phyloP scores from a whole-genome alignment of 441 rosid genomes.

The Bruguiera hainesii region DNA sequence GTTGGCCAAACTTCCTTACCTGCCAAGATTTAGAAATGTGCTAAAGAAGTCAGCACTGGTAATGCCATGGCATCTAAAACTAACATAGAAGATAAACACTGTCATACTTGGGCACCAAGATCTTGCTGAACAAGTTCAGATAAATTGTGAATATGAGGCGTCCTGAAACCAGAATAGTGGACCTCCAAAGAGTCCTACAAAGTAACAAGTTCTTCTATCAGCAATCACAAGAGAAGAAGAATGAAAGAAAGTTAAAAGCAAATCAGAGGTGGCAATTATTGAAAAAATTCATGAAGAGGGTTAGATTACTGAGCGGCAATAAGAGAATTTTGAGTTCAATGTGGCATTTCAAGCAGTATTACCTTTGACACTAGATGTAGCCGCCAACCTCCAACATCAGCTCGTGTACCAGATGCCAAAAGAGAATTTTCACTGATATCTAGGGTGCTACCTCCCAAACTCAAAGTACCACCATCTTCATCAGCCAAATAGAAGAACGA shows the following conservation, averaged over 20 bases:
- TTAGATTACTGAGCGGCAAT: neutral
- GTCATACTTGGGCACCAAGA: conserved; percentile 72
- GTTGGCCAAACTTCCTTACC: conserved; percentile 57
- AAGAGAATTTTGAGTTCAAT: conserved; percentile 6
- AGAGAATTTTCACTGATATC: conserved; percentile 51
- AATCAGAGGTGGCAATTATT: neutral
- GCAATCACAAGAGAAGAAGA: conserved; percentile 18
- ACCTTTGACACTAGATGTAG: conserved; percentile 80
- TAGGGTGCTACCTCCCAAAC: conserved; percentile 41
- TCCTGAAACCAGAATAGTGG: conserved; percentile 90
- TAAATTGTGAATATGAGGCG: conserved; percentile 91
- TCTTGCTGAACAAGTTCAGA: conserved; percentile 83
- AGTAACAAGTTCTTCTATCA: conserved; percentile 24
- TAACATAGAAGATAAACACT: conserved; percentile 9
- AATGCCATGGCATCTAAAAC: conserved; percentile 1
- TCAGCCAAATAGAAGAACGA: conserved; percentile 93
- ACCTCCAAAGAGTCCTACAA: conserved; percentile 66
- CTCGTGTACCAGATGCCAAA: conserved; percentile 78
- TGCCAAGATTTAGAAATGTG: conserved; percentile 30
- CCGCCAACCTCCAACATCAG: conserved; percentile 85
- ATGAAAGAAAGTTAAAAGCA: neutral
- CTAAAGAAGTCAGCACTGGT: conserved; percentile 14
- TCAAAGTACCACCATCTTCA: conserved; percentile 75
- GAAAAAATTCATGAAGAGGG: neutral
- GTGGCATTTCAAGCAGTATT: conserved; percentile 16